Conservation (phyloP, 257 asterid species). For the Anisodus acutangulus region DNA sequence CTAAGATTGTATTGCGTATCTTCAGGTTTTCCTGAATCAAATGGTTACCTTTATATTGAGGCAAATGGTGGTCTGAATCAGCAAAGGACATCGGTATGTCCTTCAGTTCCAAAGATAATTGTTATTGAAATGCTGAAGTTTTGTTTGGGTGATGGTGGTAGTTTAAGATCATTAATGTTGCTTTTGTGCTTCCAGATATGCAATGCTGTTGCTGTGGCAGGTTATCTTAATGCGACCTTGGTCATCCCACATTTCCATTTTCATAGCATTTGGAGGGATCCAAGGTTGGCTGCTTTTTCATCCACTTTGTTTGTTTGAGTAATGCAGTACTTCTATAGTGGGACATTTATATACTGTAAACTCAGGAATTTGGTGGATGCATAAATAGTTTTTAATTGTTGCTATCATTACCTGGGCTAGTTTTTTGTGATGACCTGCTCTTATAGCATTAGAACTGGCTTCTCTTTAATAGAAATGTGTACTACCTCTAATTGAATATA, state of each 20-base stretch:
- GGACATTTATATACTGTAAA: neutral
- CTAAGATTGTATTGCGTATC: slow-evolving; percentile 19
- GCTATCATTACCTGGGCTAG: neutral
- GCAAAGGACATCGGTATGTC: slow-evolving; percentile 89
- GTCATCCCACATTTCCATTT: slow-evolving; percentile 90
- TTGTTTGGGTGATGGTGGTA: neutral
- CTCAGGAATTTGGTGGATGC: slow-evolving; percentile 16
- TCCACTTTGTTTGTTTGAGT: slow-evolving; percentile 14
- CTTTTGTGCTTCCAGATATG: slow-evolving; percentile 74
- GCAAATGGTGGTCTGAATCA: slow-evolving; percentile 99
- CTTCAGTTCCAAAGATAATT: slow-evolving; percentile 24
- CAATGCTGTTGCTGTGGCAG: slow-evolving; percentile 99
- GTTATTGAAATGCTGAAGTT: slow-evolving; percentile 21
- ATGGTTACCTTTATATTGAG: slow-evolving; percentile 62
- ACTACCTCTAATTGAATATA: slow-evolving; percentile 8
- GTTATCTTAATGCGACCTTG: slow-evolving; percentile 94
- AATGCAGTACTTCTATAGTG: neutral
- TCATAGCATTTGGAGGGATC: slow-evolving; percentile 99
- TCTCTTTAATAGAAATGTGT: slow-evolving; percentile 4
- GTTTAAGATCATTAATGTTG: slow-evolving; percentile 17
- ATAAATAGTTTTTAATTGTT: neutral
- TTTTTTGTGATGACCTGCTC: slow-evolving; percentile 5
- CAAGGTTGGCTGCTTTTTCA: slow-evolving; percentile 61
- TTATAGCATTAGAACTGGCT: slow-evolving; percentile 1
- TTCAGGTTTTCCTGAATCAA: slow-evolving; percentile 59